These are phyloP conservation scores for Canna indica DNA, from an alignment of 176 grass and related monocot species.

Conservation along the genomic window DNA sequence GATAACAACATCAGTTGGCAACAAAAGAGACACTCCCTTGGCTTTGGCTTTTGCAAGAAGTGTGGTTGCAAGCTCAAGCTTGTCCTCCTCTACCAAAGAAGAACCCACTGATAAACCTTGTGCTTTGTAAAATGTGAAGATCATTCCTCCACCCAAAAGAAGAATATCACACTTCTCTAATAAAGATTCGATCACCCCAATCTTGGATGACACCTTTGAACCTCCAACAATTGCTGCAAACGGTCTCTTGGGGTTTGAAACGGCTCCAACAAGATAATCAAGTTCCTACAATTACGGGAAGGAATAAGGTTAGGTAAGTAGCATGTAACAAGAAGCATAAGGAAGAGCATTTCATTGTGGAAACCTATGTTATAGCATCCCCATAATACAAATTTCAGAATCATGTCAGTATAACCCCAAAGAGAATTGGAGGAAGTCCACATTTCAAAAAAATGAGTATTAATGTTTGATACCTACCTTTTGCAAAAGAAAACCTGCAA, in stretches of 20 bases:
- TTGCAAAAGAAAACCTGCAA: constrained; percentile 64
- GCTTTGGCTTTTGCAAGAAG: constrained; percentile 56
- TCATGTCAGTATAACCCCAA: not conserved
- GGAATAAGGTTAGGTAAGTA: not conserved
- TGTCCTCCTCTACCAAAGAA: constrained; percentile 70
- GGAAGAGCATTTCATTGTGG: not conserved
- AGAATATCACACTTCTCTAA: constrained; percentile 66
- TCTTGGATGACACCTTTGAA: constrained; percentile 74
- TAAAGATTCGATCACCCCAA: constrained; percentile 60
- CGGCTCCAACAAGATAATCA: constrained; percentile 67
- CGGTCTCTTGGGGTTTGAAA: constrained; percentile 57
- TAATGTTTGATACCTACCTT: constrained; percentile 30
- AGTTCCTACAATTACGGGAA: constrained; percentile 42
- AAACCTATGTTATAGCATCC: no score
- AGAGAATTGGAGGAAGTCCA: not conserved
- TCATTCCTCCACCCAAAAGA: constrained; percentile 72
- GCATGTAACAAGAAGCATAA: not conserved
- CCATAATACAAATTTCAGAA: no score
- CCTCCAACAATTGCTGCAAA: constrained; percentile 72
- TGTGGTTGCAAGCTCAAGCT: constrained; percentile 51
- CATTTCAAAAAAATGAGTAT: not conserved
- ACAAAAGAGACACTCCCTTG: constrained; percentile 58
- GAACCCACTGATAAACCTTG: constrained; percentile 54
- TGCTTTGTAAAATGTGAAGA: constrained; percentile 83
- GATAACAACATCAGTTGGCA: constrained; percentile 52